Evolutionary conservation across 768 basidiomycete species (phyloP).

Genomic region (Termitomyces sp.): DNA sequence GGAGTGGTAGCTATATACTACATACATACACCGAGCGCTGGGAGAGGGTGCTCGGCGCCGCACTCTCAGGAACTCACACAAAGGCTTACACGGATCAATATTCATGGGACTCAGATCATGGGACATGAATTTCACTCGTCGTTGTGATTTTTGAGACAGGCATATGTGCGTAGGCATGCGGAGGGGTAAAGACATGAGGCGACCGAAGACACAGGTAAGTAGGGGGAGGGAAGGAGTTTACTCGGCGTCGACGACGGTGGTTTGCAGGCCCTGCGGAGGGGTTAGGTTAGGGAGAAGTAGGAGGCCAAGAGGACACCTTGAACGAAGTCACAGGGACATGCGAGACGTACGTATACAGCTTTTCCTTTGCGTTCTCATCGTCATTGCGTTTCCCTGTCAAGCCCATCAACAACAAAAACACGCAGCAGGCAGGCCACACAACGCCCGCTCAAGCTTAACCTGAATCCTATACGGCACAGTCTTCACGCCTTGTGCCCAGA

Average conservation of each 20-base stretch:
- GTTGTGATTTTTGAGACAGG: too few species aligned
- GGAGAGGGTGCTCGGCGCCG: too few species aligned
- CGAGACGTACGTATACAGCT: conserved; percentile 89
- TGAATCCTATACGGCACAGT: conserved; percentile 89
- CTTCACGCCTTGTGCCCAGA: conserved; percentile 95
- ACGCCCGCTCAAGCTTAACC: conserved; percentile 85
- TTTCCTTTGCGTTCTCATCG: conserved; percentile 98
- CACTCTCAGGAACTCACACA: too few species aligned
- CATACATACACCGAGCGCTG: too few species aligned
- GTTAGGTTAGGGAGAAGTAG: not conserved
- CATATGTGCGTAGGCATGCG: too few species aligned
- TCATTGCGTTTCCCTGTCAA: conserved; percentile 93
- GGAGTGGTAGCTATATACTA: too few species aligned
- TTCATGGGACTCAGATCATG: too few species aligned
- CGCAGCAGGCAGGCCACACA: too few species aligned
- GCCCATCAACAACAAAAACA: not conserved
- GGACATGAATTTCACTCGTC: too few species aligned
- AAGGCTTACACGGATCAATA: too few species aligned
- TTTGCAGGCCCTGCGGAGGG: conserved; percentile 74
- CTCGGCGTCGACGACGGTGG: conserved; percentile 77
- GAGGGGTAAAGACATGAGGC: not conserved
- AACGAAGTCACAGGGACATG: conserved; percentile 75
- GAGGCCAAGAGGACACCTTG: conserved; percentile 70
- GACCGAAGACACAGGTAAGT: not conserved
- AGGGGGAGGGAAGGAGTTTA: conserved; percentile 35